phyloP scores from a whole-genome alignment of 2,329 filamentous ascomycete species.

The Monilinia polystroma region DNA sequence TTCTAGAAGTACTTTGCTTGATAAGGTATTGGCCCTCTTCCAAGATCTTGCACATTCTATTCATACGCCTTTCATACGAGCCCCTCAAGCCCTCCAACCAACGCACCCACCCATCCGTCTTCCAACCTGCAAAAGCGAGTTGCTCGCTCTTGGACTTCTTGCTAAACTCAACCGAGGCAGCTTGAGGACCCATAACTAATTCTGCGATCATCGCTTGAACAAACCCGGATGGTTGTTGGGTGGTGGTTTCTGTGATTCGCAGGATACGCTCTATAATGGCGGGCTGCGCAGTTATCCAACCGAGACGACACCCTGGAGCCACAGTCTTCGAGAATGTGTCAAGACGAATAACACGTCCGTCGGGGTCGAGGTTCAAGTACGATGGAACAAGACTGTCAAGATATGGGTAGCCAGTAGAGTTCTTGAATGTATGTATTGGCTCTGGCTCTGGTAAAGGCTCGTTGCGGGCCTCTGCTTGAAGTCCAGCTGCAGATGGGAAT shows the following conservation, averaged over 20 bases:
- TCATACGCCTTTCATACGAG: conserved; percentile 83
- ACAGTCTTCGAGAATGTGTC: conserved; percentile 95
- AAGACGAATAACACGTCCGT: conserved; percentile 83
- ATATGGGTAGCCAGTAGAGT: conserved; percentile 68
- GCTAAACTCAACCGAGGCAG: conserved; percentile 47
- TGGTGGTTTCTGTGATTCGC: conserved; percentile 73
- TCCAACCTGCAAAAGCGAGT: conserved; percentile 61
- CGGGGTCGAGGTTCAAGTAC: conserved; percentile 75
- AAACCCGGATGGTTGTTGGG: conserved; percentile 85
- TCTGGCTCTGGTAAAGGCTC: conserved; percentile 35
- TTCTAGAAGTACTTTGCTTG: conserved; percentile 56
- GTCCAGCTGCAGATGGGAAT: conserved; percentile 66
- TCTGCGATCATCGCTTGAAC: conserved; percentile 81
- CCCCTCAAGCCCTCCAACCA: conserved; percentile 86
- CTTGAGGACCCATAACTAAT: conserved; percentile 69
- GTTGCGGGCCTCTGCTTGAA: conserved; percentile 41
- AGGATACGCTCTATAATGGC: conserved; percentile 69
- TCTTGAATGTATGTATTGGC: conserved; percentile 38
- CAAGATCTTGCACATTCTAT: conserved; percentile 70
- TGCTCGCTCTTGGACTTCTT: conserved; percentile 42
- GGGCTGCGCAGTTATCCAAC: conserved; percentile 87
- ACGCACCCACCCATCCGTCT: conserved; percentile 81
- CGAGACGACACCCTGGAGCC: conserved; percentile 83
- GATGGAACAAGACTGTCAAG: conserved; percentile 81
- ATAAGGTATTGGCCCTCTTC: conserved; percentile 66